Evolutionary conservation across 768 basidiomycete genomes (phyloP).

Genomic region (Mycena epipterygia): DNA sequence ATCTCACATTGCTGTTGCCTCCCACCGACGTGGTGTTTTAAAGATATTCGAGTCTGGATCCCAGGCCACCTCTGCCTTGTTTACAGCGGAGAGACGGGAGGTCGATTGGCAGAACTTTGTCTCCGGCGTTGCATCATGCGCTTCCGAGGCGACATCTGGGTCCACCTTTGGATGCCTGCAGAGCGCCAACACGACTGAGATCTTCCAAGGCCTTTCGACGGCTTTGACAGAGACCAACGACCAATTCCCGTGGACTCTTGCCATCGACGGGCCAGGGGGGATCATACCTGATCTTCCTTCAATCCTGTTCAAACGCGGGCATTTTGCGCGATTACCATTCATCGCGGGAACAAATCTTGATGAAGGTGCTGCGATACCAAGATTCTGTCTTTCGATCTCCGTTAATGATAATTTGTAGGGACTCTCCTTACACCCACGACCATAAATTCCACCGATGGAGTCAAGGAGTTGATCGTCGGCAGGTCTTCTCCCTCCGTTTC

Average conservation of each 20-base stretch:
- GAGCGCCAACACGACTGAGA: conserved; percentile 44
- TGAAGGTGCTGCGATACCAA: conserved; percentile 54
- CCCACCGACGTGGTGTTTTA: neutral
- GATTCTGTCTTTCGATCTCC: neutral
- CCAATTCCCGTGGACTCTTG: conserved; percentile 50
- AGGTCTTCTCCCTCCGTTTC: conserved; percentile 44
- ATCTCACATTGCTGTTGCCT: neutral
- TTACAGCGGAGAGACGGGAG: conserved; percentile 44
- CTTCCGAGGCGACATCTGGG: conserved; percentile 42
- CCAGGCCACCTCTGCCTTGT: conserved; percentile 44
- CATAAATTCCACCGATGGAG: conserved; percentile 41
- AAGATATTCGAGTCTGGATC: conserved; percentile 62
- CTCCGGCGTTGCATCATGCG: conserved; percentile 44
- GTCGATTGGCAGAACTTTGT: conserved; percentile 49
- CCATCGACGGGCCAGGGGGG: conserved; percentile 56
- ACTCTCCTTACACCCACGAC: conserved; percentile 44
- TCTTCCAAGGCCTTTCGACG: conserved; percentile 44
- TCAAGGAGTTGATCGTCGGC: conserved; percentile 38
- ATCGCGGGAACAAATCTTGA: conserved; percentile 61
- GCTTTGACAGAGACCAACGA: conserved; percentile 39
- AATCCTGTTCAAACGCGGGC: conserved; percentile 45
- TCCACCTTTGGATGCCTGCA: conserved; percentile 49
- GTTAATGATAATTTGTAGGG: conserved; percentile 37
- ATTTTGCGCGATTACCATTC: conserved; percentile 56
- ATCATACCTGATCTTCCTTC: conserved; percentile 56